Base-by-base conservation (phyloP, 208 protist species). In the Leptomonas seymouri region DNA sequence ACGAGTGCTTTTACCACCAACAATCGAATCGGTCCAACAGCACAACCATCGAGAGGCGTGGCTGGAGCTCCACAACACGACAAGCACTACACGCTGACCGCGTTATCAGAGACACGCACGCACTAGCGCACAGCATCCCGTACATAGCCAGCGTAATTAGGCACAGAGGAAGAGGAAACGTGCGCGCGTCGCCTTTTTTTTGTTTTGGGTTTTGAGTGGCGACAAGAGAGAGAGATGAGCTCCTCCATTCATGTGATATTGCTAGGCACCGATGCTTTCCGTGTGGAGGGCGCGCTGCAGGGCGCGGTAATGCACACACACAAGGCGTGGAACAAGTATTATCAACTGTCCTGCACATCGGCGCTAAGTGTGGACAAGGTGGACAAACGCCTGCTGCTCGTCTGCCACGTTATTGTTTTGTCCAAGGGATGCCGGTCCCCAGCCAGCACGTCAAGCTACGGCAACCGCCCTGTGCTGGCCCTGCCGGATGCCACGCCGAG, bases 251-350 rank as follows among this genome's bases (percentile, higher is more conserved):
- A 83, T 36, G 79, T 95, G 3, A 51, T 95, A 44, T 57, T 93
- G 3, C 87, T 89, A 65, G 90, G 90, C n/a, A 80, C 83, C 0
- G 90, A 91, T 21, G 72, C 85, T 23, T 71, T 81, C 49, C 65
- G 49, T 9, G 84, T 93, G 15, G 82, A 95, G 34, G 54, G 68
- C 7, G 77, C 73, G 21, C 65, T 95, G 44, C 81, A 85, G 42
- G 80, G 79, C 25, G 74, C 70, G 27, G 71, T 89, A 14, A 81
- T 86, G 59, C 80, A 86, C 30, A 71, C 74, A 0, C 84, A 95
- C 62, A 76, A 79, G 62, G 90, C 90, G 30, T 95, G 90, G 90
- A 87, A 89, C 56, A 82, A 83, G 21, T 76, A 67, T 11, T 95
- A 91, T 57, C 72, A 75, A 34, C 81, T 93, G 30, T 81, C 80